Evolutionary conservation across 257 asterid species (phyloP).

Genomic region (Nyctanthes arbortristis): DNA sequence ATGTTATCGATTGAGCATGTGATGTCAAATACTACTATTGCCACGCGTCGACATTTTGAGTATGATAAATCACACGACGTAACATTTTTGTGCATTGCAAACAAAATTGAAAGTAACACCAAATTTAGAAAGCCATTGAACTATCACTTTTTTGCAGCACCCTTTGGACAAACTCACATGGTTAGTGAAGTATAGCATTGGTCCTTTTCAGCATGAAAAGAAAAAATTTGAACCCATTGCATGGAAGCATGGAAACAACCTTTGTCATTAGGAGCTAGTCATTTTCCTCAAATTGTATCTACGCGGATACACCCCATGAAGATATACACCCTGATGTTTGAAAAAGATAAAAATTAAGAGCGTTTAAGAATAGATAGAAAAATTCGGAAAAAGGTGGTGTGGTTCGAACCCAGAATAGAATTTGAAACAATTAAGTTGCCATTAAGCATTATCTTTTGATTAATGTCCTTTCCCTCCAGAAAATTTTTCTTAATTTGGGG

Average conservation of each 20-base stretch:
- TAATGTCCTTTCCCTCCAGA: not conserved
- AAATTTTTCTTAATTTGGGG: not conserved
- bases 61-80: not conserved
- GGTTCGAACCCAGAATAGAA: not conserved
- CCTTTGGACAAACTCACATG: not conserved
- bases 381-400: too few relatives aligned
- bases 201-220: not conserved
- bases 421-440: not conserved
- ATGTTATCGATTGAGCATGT: not conserved
- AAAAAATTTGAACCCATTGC: not conserved
- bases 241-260: not conserved
- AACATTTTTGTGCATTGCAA: not conserved
- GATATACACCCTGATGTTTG: not conserved
- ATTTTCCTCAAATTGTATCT: not conserved
- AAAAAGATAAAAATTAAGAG: not conserved
- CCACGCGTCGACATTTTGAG: not conserved
- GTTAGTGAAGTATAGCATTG: not conserved
- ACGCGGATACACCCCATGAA: not conserved
- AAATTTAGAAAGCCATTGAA: not conserved
- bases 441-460: not conserved
- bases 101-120: not conserved
- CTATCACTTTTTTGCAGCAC: not conserved
- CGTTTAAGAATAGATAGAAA: too few relatives aligned
- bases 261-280: not conserved
- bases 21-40: not conserved